phyloP scores from a whole-genome alignment of 1,284 basidiomycete genomes.

The Thecaphora thlaspeos region DNA sequence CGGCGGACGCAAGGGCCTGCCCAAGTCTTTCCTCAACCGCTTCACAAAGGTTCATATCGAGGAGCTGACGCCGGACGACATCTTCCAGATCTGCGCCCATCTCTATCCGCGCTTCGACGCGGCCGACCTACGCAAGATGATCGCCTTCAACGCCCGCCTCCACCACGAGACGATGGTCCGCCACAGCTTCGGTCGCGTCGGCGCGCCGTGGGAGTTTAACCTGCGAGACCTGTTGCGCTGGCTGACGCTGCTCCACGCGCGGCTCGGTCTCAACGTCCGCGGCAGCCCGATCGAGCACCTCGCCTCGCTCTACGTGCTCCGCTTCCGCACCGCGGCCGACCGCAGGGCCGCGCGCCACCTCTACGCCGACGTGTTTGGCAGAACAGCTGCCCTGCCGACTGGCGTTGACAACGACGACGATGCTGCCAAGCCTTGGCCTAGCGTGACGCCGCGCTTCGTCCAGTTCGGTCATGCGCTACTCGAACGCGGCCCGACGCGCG shows the following conservation, averaged over 20 bases:
- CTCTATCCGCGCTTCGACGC: conserved; percentile 67
- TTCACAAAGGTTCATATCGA: conserved; percentile 96
- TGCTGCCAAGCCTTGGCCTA: conserved; percentile 65
- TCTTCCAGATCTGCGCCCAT: conserved; percentile 74
- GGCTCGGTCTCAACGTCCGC: conserved; percentile 65
- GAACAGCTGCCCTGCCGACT: no score
- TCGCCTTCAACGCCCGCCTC: conserved; percentile 73
- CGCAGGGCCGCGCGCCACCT: conserved; percentile 66
- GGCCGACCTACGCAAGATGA: conserved; percentile 71
- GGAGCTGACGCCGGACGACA: conserved; percentile 77
- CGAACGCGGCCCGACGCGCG: conserved; percentile 57
- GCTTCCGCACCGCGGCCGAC: conserved; percentile 77
- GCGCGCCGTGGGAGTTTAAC: conserved; percentile 98
- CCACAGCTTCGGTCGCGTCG: conserved; percentile 74
- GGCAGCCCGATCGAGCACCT: conserved; percentile 48
- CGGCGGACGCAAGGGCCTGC: conserved; percentile 93
- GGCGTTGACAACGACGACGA: no score
- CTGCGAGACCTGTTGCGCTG: conserved; percentile 91
- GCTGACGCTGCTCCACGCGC: conserved; percentile 63
- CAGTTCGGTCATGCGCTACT: conserved; percentile 72
- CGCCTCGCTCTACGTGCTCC: conserved; percentile 68
- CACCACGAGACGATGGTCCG: conserved; percentile 71
- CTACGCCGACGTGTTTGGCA: conserved; percentile 62
- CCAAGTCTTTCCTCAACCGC: conserved; percentile 94
- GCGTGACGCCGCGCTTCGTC: conserved; percentile 64